Percentiles rank a stretch among this genome's conserved stretches.
Evolutionary conservation across 345 rosid species (phyloP).

Genomic region (Brassica juncea): DNA sequence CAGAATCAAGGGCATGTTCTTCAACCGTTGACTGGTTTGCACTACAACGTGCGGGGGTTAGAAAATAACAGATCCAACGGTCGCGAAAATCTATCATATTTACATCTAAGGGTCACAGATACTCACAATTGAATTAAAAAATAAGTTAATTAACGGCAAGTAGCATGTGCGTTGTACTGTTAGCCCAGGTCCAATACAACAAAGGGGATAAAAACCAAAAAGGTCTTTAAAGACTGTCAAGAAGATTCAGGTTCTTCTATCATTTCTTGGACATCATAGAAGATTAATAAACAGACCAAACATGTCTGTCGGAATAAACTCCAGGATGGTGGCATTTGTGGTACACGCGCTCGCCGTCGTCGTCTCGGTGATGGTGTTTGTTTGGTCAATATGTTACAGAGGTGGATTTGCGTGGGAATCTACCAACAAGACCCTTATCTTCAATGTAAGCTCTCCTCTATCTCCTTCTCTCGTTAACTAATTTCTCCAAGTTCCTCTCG

Average conservation of each 20-base stretch:
- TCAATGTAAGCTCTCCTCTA: conserved; percentile 54
- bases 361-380: conserved; percentile 55
- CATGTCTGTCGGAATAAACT: conserved; percentile 51
- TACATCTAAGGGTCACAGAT: conserved; percentile 1
- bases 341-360: conserved; percentile 58
- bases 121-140: background rate
- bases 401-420: conserved; percentile 92
- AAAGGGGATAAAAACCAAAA: background rate
- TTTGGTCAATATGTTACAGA: conserved; percentile 65
- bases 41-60: conserved; percentile 17
- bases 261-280: background rate
- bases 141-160: background rate
- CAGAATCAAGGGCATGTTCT: background rate
- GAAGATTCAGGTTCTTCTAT: conserved; percentile 2
- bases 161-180: conserved; percentile 1
- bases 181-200: background rate
- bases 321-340: conserved; percentile 53
- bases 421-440: conserved; percentile 72
- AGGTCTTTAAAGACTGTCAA: background rate
- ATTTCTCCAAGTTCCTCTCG: background rate
- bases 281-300: background rate
- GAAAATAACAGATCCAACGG: background rate
- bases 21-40: conserved; percentile 1
- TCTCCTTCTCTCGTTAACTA: background rate
- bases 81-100: background rate